A percentile compares a stretch with the other conserved stretches of the same genome.
phyloP scores from a whole-genome alignment of 2,329 filamentous ascomycete genomes.

The Boeremia exigua region DNA sequence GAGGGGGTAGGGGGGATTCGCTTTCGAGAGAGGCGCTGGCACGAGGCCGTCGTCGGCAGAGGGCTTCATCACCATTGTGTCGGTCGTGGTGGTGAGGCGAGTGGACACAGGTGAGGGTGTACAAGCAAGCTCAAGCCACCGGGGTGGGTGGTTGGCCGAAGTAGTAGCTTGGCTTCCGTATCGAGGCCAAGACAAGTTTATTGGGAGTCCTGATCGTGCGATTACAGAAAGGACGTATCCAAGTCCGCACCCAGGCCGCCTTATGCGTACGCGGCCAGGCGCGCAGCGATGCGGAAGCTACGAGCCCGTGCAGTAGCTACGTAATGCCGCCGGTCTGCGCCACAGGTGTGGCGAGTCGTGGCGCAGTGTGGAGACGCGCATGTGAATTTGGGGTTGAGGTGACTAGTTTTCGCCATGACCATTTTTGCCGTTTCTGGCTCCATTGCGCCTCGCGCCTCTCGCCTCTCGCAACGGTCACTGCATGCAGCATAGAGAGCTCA shows the following conservation, averaged over 20 bases:
- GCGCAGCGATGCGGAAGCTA: slow-evolving; percentile 1
- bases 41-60: slow-evolving; percentile 44
- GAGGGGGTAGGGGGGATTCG: slow-evolving; percentile 55
- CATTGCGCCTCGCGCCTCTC: slow-evolving; percentile 1
- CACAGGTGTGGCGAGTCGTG: slow-evolving; percentile 11
- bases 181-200: slow-evolving; percentile 3
- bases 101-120: slow-evolving; percentile 3
- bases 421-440: slow-evolving; percentile 2
- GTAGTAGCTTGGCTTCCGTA: slow-evolving; percentile 9
- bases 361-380: slow-evolving; percentile 8
- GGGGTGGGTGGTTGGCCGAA: slow-evolving; percentile 1
- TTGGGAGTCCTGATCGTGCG: neutral
- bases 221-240: neutral
- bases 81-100: slow-evolving; percentile 6
- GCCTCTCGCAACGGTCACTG: slow-evolving; percentile 13
- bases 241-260: neutral
- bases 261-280: slow-evolving; percentile 10
- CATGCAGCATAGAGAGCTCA: slow-evolving; percentile 2
- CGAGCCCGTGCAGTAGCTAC: neutral
- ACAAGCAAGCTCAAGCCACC: slow-evolving; percentile 14
- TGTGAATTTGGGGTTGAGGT: slow-evolving; percentile 6
- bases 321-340: neutral
- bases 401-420: slow-evolving; percentile 3
- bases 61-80: slow-evolving; percentile 55
- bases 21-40: slow-evolving; percentile 49